These are phyloP conservation scores for Phylloporus sp. DNA, from an alignment of 768 basidiomycete genomes.

Conservation along the genomic window DNA sequence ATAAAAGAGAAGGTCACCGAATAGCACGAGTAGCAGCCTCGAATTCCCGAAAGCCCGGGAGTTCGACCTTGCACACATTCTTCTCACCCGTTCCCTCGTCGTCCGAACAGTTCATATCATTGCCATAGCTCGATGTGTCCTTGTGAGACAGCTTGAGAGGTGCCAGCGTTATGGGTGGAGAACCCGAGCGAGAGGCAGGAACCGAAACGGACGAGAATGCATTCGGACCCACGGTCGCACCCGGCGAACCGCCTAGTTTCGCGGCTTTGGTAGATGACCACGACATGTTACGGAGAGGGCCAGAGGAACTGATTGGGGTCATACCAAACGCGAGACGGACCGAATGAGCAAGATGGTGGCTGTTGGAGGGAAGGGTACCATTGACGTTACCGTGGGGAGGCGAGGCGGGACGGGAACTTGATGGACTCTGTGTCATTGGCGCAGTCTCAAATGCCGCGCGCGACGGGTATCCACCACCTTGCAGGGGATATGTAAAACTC, in stretches of 20 bases:
- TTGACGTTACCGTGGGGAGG: slow-evolving; percentile 40
- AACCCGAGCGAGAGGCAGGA: slow-evolving; percentile 58
- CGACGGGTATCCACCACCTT: slow-evolving; percentile 5
- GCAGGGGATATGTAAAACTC: slow-evolving; percentile 40
- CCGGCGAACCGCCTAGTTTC: slow-evolving; percentile 11
- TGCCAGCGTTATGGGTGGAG: slow-evolving; percentile 68
- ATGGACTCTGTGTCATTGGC: slow-evolving; percentile 39
- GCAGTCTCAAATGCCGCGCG: slow-evolving; percentile 25
- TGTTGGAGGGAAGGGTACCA: slow-evolving; percentile 29
- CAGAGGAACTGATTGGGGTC: slow-evolving; percentile 63
- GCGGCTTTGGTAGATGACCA: slow-evolving; percentile 29
- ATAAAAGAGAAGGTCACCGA: slow-evolving; percentile 14
- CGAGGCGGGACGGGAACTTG: slow-evolving; percentile 58
- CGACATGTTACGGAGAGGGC: slow-evolving; percentile 35
- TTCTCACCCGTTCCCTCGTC: slow-evolving; percentile 20
- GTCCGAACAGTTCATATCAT: slow-evolving; percentile 20
- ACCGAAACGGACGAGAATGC: slow-evolving; percentile 24
- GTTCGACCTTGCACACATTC: slow-evolving; percentile 37
- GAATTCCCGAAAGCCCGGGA: slow-evolving; percentile 61
- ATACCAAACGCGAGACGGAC: slow-evolving; percentile 88
- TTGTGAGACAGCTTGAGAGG: slow-evolving; percentile 49
- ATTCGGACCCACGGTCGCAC: slow-evolving; percentile 4
- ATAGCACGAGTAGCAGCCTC: slow-evolving; percentile 42
- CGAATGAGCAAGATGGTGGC: slow-evolving; percentile 74
- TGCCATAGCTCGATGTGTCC: slow-evolving; percentile 9